Conservation (phyloP, 805 yeast genomes). For the Pichia rugopelliculosa region DNA sequence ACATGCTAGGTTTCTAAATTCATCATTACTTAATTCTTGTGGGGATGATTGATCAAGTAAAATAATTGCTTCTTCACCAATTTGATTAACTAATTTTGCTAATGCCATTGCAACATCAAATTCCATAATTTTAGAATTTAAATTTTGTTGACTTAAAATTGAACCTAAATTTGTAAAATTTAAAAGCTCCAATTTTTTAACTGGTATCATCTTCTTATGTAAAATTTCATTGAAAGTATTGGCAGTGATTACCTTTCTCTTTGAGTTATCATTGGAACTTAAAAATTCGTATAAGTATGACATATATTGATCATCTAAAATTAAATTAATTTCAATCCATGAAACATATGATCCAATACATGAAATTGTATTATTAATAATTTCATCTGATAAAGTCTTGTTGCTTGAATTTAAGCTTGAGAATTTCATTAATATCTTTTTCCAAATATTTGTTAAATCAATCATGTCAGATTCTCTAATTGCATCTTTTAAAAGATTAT, state of each 20-base stretch:
- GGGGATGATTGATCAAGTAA: slow-evolving; percentile 48
- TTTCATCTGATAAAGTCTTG: slow-evolving; percentile 29
- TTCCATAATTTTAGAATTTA: slow-evolving; percentile 40
- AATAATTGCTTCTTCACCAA: slow-evolving; percentile 69
- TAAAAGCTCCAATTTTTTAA: slow-evolving; percentile 56
- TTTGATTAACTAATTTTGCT: slow-evolving; percentile 64
- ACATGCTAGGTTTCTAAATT: slow-evolving; percentile 29
- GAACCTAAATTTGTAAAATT: slow-evolving; percentile 59
- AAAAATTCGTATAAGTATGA: slow-evolving; percentile 52
- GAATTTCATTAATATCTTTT: slow-evolving; percentile 39
- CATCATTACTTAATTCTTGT: slow-evolving; percentile 32
- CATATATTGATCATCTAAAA: slow-evolving; percentile 55
- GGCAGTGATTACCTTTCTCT: slow-evolving; percentile 52
- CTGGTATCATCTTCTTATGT: slow-evolving; percentile 50
- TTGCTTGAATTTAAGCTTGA: slow-evolving; percentile 17
- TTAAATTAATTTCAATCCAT: slow-evolving; percentile 83
- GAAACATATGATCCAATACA: slow-evolving; percentile 81
- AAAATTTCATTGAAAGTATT: slow-evolving; percentile 45
- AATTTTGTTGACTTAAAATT: slow-evolving; percentile 34
- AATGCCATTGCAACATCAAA: slow-evolving; percentile 63
- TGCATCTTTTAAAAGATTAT: slow-evolving; percentile 69
- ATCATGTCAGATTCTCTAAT: slow-evolving; percentile 74
- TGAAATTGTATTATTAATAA: slow-evolving; percentile 50
- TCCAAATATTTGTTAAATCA: slow-evolving; percentile 60
- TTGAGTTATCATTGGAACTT: slow-evolving; percentile 24